Percentiles rank a stretch among this genome's conserved stretches.
phyloP scores from a whole-genome alignment of 176 grass and related monocot genomes.

The Aegilops bicornis region DNA sequence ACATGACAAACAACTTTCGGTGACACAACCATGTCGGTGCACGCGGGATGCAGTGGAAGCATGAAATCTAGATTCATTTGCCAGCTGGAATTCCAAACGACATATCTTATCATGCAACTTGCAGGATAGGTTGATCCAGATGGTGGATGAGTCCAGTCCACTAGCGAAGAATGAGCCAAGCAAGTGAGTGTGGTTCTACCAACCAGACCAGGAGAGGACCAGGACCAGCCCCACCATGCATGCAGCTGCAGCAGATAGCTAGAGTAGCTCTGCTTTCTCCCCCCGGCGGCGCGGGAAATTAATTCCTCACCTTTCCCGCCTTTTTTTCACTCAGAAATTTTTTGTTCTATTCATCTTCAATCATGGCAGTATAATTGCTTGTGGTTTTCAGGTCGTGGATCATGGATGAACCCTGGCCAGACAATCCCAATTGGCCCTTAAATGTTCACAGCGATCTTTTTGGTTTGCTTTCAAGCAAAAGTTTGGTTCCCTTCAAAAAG shows the following conservation, averaged over 20 bases:
- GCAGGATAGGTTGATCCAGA: not conserved
- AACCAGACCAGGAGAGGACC: not conserved
- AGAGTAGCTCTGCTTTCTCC: not conserved
- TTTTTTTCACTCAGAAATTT: not conserved
- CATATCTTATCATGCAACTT: slow-evolving; percentile 30
- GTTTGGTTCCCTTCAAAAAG: not conserved
- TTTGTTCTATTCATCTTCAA: not conserved
- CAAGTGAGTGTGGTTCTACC: slow-evolving; percentile 20
- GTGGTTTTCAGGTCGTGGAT: not conserved
- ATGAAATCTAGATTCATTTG: not conserved
- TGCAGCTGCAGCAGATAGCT: not conserved
- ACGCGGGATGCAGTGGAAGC: not conserved
- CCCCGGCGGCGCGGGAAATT: slow-evolving; percentile 12
- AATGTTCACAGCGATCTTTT: not conserved
- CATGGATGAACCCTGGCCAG: not conserved
- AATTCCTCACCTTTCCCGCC: slow-evolving; percentile 12
- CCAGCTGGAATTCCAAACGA: not conserved
- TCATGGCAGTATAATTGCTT: not conserved
- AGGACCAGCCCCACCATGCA: slow-evolving; percentile 13
- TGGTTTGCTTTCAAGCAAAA: not conserved
- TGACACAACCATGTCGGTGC: not conserved
- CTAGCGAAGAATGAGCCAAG: slow-evolving; percentile 1
- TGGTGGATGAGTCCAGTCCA: slow-evolving; percentile 4
- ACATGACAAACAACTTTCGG: not conserved
- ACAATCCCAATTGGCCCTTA: not conserved